Conservation (phyloP, 768 basidiomycete species). For the Gloeophyllum trabeum region DNA sequence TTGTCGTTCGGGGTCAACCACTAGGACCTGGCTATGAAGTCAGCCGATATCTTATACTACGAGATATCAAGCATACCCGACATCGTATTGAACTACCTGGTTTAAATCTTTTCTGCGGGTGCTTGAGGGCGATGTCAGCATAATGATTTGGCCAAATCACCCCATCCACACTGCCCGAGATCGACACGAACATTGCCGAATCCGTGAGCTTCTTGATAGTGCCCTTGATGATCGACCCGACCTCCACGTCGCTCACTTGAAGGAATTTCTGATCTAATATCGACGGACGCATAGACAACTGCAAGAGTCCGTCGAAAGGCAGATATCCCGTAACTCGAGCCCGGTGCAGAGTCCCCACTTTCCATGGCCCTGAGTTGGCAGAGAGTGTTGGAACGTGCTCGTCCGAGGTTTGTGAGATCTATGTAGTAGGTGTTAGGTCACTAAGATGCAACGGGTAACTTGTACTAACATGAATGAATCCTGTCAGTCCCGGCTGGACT, state of each 20-base stretch:
- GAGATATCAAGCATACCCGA: slow-evolving; percentile 39
- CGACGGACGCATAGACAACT: slow-evolving; percentile 77
- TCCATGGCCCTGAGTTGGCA: slow-evolving; percentile 65
- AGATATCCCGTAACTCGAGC: slow-evolving; percentile 86
- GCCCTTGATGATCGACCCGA: slow-evolving; percentile 81
- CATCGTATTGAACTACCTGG: slow-evolving; percentile 75
- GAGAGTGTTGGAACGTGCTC: slow-evolving; percentile 80
- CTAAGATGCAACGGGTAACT: slow-evolving; percentile 1
- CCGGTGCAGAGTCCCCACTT: slow-evolving; percentile 62
- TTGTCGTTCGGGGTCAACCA: slow-evolving; percentile 71
- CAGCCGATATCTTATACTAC: slow-evolving; percentile 2
- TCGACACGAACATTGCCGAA: slow-evolving; percentile 71
- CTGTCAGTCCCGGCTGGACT: slow-evolving; percentile 51
- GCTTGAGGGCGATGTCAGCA: slow-evolving; percentile 89
- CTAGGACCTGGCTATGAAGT: slow-evolving; percentile 53
- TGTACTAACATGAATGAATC: slow-evolving; percentile 77
- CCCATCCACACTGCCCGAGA: slow-evolving; percentile 83
- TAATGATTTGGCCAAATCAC: slow-evolving; percentile 93
- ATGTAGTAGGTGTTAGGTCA: slow-evolving; percentile 3
- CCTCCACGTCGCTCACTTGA: slow-evolving; percentile 68
- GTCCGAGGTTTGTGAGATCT: slow-evolving; percentile 94
- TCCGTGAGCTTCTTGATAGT: slow-evolving; percentile 81
- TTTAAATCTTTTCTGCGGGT: slow-evolving; percentile 88
- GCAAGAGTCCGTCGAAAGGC: slow-evolving; percentile 76
- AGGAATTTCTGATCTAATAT: slow-evolving; percentile 81